These are phyloP conservation scores for Sisymbrium irio DNA, from an alignment of 345 rosid genomes.

Conservation along the genomic window DNA sequence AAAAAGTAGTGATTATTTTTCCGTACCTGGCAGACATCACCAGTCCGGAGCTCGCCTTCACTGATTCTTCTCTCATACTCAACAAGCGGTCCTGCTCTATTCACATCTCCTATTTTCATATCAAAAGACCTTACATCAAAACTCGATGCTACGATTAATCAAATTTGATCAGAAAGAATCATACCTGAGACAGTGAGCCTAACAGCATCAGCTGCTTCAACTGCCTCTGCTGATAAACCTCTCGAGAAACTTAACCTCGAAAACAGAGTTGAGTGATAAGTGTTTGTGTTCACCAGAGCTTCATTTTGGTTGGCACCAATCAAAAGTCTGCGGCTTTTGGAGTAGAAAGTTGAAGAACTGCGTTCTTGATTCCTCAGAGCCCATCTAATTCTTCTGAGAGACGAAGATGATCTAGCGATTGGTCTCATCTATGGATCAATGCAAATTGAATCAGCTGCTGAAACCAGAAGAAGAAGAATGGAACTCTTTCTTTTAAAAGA, in stretches of 20 bases:
- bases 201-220: slow-evolving; percentile 35
- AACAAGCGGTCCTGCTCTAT: slow-evolving; percentile 69
- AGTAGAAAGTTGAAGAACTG: slow-evolving; percentile 26
- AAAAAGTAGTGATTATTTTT: slow-evolving; percentile 3
- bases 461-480: background rate
- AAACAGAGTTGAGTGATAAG: slow-evolving; percentile 19
- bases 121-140: slow-evolving; percentile 7
- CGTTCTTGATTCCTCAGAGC: slow-evolving; percentile 37
- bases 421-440: slow-evolving; percentile 55
- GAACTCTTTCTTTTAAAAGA: background rate
- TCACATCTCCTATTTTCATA: slow-evolving; percentile 46
- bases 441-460: slow-evolving; percentile 5
- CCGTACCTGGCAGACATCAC: slow-evolving; percentile 81
- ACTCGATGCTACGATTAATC: background rate
- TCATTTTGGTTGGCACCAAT: slow-evolving; percentile 15
- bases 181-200: slow-evolving; percentile 29
- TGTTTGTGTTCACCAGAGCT: slow-evolving; percentile 14
- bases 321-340: slow-evolving; percentile 32
- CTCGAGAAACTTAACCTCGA: slow-evolving; percentile 36
- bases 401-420: slow-evolving; percentile 36
- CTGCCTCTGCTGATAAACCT: slow-evolving; percentile 49
- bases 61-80: slow-evolving; percentile 86
- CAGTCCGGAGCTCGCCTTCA: slow-evolving; percentile 79
- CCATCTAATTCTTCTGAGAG: slow-evolving; percentile 42
- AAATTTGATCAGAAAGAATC: background rate